Evolutionary conservation across 2,329 filamentous ascomycete genomes (phyloP), one percentile per base, ranked within the genome.

Genomic region (Colletotrichum endophyticum): DNA sequence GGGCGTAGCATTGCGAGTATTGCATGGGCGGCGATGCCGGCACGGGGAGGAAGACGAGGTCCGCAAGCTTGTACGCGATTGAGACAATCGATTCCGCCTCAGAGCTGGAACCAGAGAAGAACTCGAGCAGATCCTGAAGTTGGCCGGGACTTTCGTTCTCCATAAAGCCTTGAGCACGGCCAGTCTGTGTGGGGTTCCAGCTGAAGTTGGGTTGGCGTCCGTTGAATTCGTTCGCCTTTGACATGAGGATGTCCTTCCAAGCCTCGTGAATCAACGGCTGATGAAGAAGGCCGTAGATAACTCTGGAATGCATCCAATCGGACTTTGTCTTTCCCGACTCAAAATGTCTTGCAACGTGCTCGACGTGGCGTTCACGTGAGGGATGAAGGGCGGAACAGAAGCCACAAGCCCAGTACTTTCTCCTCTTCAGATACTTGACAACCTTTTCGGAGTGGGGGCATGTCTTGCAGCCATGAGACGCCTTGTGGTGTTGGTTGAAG

Each of bases 231-330:
- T 90, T 87, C 77, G 93, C 89, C 79, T 91, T 88, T 76, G 85
- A 85, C 44, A 84, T 84, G 66, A 91, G 86, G 36, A 93, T 83
- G 1, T 87, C 86, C 77, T 92, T 91, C 92, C 92, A 94, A 6
- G 91, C 90, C 68, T 90, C 88, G 78, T 90, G 88, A 59, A 94
- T 89, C 39, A 90, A 87, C 2, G 92, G 89, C 81, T 94, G 92
- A 80, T 93, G 92, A n/a, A 94, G 85, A 13, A 94, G 85, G 8
- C 91, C 92, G 78, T 93, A 92, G 66, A 94, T 90, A 75, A 94
- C 92, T 62, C 92, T 91, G 3, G 92, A 93, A 81, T 94, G 92
- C 85, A 92, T 91, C 92, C 92, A 94, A 79, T 94, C 92, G 25
- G 87, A 86, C 80, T 92, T 92, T 77, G 91, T 92, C 83, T 91